Conservation (phyloP, 345 rosid genomes). For the Eucalyptus pumila region DNA sequence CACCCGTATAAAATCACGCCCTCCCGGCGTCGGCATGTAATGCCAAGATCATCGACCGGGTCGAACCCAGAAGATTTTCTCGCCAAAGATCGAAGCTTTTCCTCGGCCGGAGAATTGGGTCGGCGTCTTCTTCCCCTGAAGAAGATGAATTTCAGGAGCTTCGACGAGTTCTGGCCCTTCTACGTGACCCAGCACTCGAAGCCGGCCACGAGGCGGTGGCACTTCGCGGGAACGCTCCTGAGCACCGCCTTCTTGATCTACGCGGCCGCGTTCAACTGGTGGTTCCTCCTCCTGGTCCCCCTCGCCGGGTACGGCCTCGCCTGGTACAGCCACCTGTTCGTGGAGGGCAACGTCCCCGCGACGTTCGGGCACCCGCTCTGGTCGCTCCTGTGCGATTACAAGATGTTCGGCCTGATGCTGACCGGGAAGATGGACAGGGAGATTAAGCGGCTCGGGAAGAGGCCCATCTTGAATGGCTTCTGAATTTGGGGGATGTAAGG, state of each 20-base stretch:
- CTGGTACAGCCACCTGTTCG: constrained; percentile 96
- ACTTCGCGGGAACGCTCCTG: constrained; percentile 58
- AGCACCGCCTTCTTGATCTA: constrained; percentile 31
- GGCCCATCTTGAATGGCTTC: constrained; percentile 60
- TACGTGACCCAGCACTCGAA: constrained; percentile 90
- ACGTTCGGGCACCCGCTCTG: constrained; percentile 84
- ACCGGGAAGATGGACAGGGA: constrained; percentile 92
- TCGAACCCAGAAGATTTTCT: background rate
- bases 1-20: background rate
- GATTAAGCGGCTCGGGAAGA: constrained; percentile 90
- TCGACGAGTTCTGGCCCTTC: constrained; percentile 91
- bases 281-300: constrained; percentile 58
- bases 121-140: background rate
- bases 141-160: constrained; percentile 82
- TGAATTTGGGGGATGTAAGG: constrained; percentile 3
- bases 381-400: constrained; percentile 76
- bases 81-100: background rate
- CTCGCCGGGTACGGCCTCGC: constrained; percentile 69
- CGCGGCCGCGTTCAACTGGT: constrained; percentile 45
- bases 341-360: constrained; percentile 78
- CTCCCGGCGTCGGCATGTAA: background rate
- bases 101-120: background rate
- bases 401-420: constrained; percentile 92
- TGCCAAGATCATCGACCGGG: background rate
- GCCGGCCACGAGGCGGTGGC: constrained; percentile 77